Conservation (phyloP, 306 rosid genomes). For the Vigna nakashimae region DNA sequence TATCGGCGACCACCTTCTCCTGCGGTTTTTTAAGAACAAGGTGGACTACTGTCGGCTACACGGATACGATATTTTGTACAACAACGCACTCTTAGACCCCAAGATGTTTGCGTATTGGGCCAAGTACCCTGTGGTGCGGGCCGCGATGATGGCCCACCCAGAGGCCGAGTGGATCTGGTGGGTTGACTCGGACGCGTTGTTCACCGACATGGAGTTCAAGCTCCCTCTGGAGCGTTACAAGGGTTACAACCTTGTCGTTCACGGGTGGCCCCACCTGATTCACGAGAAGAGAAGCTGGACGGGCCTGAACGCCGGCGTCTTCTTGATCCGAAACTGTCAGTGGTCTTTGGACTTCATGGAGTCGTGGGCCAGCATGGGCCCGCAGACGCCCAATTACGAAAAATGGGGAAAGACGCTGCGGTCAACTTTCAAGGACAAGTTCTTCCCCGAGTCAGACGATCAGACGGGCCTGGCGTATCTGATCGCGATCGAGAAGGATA, state of each 20-base stretch:
- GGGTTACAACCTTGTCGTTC: constrained; percentile 68
- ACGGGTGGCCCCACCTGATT: constrained; percentile 74
- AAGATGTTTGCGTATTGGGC: constrained; percentile 81
- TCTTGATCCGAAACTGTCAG: constrained; percentile 79
- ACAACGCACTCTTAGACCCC: constrained; percentile 69
- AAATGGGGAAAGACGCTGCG: constrained; percentile 69
- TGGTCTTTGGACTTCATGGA: constrained; percentile 88
- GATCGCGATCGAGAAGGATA: constrained; percentile 60
- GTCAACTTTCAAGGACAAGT: constrained; percentile 73
- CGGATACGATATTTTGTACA: constrained; percentile 76
- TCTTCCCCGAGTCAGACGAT: constrained; percentile 86
- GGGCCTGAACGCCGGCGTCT: constrained; percentile 92
- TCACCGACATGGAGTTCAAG: constrained; percentile 90
- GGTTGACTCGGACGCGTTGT: constrained; percentile 93
- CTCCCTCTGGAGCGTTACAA: constrained; percentile 69
- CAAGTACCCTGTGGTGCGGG: constrained; percentile 75
- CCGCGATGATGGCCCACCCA: constrained; percentile 93
- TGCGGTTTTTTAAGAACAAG: constrained; percentile 81
- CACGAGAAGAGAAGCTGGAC: constrained; percentile 80
- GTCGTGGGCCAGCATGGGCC: constrained; percentile 90
- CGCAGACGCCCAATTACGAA: constrained; percentile 68
- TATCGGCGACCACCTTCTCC: constrained; percentile 72
- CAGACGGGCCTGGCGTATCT: constrained; percentile 88
- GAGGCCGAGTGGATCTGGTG: constrained; percentile 98
- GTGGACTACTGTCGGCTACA: constrained; percentile 82